Evolutionary conservation across 805 yeast species (phyloP).

Genomic region (Blastobotrys americana): DNA sequence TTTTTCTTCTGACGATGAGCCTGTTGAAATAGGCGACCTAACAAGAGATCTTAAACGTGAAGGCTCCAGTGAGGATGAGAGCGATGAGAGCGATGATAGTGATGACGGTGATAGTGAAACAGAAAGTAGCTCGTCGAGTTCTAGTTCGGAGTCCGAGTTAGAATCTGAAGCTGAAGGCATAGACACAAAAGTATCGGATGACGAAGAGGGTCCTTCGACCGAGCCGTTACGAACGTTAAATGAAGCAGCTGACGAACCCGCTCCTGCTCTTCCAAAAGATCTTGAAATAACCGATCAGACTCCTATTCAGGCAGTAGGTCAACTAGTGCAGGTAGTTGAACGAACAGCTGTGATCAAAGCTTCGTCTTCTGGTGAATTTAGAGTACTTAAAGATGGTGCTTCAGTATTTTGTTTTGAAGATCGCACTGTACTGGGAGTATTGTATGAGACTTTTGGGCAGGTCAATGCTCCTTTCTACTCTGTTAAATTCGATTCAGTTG

Average conservation of each 20-base stretch:
- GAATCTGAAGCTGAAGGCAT: conserved; percentile 9
- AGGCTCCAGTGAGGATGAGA: conserved; percentile 16
- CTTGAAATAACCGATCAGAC: conserved; percentile 53
- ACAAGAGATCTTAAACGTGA: too few relatives aligned
- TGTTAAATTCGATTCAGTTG: conserved; percentile 53
- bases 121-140: conserved; percentile 11
- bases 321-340: conserved; percentile 61
- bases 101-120: conserved; percentile 24
- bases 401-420: conserved; percentile 75
- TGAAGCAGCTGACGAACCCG: conserved; percentile 62
- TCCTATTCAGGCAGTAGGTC: conserved; percentile 67
- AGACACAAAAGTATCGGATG: conserved; percentile 13
- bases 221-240: conserved; percentile 76
- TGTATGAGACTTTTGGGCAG: conserved; percentile 87
- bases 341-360: conserved; percentile 67
- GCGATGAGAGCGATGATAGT: conserved; percentile 19
- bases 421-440: conserved; percentile 60
- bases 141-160: conserved; percentile 5
- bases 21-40: background rate
- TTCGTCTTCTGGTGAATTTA: conserved; percentile 68
- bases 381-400: conserved; percentile 59
- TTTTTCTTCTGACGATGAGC: conserved; percentile 11
- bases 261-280: conserved; percentile 60
- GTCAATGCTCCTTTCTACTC: conserved; percentile 75
- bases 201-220: conserved; percentile 19